Percentiles rank a stretch among this genome's conserved stretches.
These are phyloP conservation scores for Phtheirospermum japonicum DNA, from an alignment of 257 asterid species.

Conservation along the genomic window DNA sequence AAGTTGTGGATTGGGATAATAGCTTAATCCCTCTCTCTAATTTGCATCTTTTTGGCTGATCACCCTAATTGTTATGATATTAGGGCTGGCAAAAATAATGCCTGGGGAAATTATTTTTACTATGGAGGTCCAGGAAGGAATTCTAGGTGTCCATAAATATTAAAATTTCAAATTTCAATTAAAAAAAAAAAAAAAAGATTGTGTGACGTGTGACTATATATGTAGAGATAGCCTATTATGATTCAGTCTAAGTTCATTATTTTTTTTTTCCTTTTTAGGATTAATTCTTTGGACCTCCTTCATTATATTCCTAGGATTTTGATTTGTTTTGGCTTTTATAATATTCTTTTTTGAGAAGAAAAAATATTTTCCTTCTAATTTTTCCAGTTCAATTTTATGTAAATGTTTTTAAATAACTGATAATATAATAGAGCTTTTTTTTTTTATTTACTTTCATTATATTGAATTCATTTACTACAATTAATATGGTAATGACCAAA, in stretches of 20 bases:
- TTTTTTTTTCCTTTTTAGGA: background rate
- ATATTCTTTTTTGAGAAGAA: slow-evolving; percentile 23
- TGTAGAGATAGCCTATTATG: slow-evolving; percentile 37
- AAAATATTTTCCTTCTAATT: too few relatives aligned
- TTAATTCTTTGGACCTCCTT: slow-evolving; percentile 34
- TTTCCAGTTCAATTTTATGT: background rate
- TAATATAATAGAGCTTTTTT: background rate
- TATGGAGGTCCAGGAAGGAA: slow-evolving; percentile 96
- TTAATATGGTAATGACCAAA: too few relatives aligned
- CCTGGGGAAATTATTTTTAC: slow-evolving; percentile 87
- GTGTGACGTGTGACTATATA: slow-evolving; percentile 5
- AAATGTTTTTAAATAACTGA: background rate
- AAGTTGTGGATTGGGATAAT: slow-evolving; percentile 94
- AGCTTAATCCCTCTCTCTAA: slow-evolving; percentile 66
- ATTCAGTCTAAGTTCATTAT: background rate
- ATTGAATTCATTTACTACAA: too few relatives aligned
- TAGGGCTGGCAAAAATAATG: slow-evolving; percentile 75
- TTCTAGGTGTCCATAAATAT: slow-evolving; percentile 54
- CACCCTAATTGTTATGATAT: slow-evolving; percentile 81
- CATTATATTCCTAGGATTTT: background rate
- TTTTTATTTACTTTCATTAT: too few relatives aligned
- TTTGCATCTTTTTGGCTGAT: slow-evolving; percentile 81
- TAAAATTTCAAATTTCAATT: too few relatives aligned
- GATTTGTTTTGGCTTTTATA: slow-evolving; percentile 23
- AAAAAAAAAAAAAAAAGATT: too few relatives aligned